Evolutionary conservation across 192 early-diverging fungal species (phyloP).

Genomic region (Mortierella claussenii): DNA sequence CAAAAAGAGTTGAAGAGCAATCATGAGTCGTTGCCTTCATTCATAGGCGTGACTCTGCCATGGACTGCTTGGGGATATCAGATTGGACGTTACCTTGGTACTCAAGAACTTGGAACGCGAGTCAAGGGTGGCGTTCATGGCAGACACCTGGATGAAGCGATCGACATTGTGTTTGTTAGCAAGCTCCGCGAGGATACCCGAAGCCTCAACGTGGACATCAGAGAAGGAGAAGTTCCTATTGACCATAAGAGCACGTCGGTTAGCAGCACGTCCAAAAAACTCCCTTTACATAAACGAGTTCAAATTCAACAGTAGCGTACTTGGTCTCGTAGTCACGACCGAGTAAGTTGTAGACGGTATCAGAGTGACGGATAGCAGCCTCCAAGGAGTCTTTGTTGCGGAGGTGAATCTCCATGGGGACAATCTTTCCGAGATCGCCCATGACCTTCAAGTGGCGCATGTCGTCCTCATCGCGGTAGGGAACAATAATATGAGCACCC

Average conservation of each 20-base stretch:
- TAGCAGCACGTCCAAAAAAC: no score
- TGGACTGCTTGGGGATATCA: background rate
- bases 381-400: slow-evolving; percentile 86
- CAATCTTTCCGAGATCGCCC: slow-evolving; percentile 95
- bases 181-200: slow-evolving; percentile 83
- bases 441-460: slow-evolving; percentile 89
- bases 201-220: slow-evolving; percentile 85
- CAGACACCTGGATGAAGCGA: slow-evolving; percentile 90
- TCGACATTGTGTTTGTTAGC: slow-evolving; percentile 83
- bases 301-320: slow-evolving; percentile 55
- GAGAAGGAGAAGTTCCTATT: slow-evolving; percentile 91
- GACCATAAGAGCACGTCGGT: no score
- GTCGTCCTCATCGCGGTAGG: slow-evolving; percentile 90
- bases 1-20: no score
- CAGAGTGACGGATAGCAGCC: slow-evolving; percentile 90
- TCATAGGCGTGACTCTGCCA: no score
- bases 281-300: no score
- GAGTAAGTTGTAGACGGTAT: slow-evolving; percentile 95
- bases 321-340: slow-evolving; percentile 93
- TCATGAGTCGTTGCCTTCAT: no score
- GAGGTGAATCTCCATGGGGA: slow-evolving; percentile 91
- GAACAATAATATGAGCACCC: slow-evolving; percentile 91
- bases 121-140: slow-evolving; percentile 81
- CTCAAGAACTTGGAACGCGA: slow-evolving; percentile 81
- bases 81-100: slow-evolving; percentile 74